phyloP scores from a whole-genome alignment of 129 eudicot genomes.

The Helichrysum umbraculigerum region DNA sequence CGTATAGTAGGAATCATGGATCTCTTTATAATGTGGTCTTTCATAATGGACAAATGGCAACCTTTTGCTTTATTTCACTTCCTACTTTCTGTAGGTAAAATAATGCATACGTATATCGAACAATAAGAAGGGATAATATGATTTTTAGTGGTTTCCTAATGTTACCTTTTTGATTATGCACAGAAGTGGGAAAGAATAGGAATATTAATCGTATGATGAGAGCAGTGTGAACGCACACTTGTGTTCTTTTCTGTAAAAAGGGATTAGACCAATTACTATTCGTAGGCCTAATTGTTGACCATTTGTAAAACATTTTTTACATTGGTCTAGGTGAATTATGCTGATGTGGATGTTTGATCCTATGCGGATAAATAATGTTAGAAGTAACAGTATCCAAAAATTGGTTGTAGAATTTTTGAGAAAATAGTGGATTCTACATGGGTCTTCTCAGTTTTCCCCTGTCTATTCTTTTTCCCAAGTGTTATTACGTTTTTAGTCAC shows the following conservation, averaged over 20 bases:
- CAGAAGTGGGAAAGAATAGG: not conserved
- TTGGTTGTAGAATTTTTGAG: not conserved
- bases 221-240: not conserved
- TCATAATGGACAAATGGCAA: not conserved
- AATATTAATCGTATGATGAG: too few relatives aligned
- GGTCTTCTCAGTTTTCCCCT: not conserved
- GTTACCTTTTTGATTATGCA: not conserved
- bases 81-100: not conserved
- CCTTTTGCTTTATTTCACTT: not conserved
- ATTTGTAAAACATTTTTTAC: constrained; percentile 1
- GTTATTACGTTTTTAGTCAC: not conserved
- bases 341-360: not conserved
- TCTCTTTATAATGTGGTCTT: not conserved
- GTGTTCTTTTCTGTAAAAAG: not conserved
- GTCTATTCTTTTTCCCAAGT: not conserved
- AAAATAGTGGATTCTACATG: not conserved
- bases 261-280: not conserved
- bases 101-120: not conserved
- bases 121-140: not conserved
- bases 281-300: constrained; percentile 3
- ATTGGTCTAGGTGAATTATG: not conserved
- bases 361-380: not conserved
- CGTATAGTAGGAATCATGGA: not conserved
- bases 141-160: not conserved
- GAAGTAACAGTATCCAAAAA: not conserved